Evolutionary conservation across 1,284 basidiomycete species (phyloP), one percentile per base, ranked within the genome.

Genomic region (Rhodotorula sp.): DNA sequence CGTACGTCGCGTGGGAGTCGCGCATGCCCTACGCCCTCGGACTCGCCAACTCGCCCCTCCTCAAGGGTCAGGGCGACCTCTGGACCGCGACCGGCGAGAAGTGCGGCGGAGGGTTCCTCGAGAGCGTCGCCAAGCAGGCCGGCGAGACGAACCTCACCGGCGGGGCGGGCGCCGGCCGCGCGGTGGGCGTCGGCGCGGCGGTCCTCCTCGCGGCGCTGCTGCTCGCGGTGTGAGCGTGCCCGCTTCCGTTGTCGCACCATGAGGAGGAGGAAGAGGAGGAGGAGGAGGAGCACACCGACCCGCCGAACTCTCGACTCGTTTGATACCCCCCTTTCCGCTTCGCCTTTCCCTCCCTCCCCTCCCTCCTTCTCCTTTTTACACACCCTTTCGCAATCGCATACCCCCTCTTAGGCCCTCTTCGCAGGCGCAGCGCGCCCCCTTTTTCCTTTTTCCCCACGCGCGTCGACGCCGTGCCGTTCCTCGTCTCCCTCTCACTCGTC

Each of bases 1-100:
- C 88, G 15, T 97, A 91, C 85, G 88, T 92, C 82, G 82, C 83
- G 72, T 94, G 87, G 82, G 90, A 94, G 83, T 86, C 87, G 59
- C 80, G 82, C 70, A 82, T 84, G 58, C 88, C 89, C 2, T 95
- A 94, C 81, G 90, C 85, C 8, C 86, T 89, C 41, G 92, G 93
- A 68, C 78, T 95, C 57, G 66, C 75, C 71, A 84, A 85, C 76
- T 90, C 88, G 78, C 81, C 84, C 46, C 84, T 95, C 72, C 84
- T 97, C 67, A 80, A 83, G 53, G 86, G 86, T 69, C 92, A 95
- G 82, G 69, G 82, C 29, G 80, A 78, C 6, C 85, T 97, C 53
- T 94, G 90, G 86, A 79, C 79, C 46, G 86, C 84, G 66, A 84
- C 93, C 77, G 81, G 83, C 62, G 69, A 74, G n/a, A 84, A 81